phyloP scores from a whole-genome alignment of 345 rosid species.

The Dipteronia sinensis region DNA sequence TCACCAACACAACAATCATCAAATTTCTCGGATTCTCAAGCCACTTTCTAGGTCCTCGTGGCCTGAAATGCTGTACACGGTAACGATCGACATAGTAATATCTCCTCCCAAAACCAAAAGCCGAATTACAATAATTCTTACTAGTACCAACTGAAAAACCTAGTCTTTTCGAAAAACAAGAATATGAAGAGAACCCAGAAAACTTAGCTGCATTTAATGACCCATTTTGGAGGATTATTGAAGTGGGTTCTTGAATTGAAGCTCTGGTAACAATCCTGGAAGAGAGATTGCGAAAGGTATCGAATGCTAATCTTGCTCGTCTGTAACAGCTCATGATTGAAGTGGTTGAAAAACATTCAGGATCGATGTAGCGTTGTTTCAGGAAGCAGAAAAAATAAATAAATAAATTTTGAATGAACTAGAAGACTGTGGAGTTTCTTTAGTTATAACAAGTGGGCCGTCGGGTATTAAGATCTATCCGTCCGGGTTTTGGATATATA shows the following conservation, averaged over 20 bases:
- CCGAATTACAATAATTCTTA: slow-evolving; percentile 28
- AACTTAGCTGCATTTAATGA: slow-evolving; percentile 34
- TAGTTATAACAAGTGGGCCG: not conserved
- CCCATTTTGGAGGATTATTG: slow-evolving; percentile 29
- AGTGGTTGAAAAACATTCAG: not conserved
- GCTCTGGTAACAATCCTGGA: slow-evolving; percentile 37
- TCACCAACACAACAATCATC: slow-evolving; percentile 50
- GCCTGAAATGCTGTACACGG: slow-evolving; percentile 66
- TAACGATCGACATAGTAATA: slow-evolving; percentile 72
- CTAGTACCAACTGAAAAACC: slow-evolving; percentile 24
- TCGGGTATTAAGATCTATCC: not conserved
- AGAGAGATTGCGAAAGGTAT: slow-evolving; percentile 46
- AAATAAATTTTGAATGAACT: not conserved
- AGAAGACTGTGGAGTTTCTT: not conserved
- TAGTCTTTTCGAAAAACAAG: slow-evolving; percentile 31
- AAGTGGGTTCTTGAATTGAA: slow-evolving; percentile 33
- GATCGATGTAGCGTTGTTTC: not conserved
- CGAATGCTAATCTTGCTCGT: slow-evolving; percentile 49
- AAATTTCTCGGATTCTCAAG: slow-evolving; percentile 60
- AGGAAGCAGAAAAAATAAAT: not conserved
- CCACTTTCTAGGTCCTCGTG: slow-evolving; percentile 72
- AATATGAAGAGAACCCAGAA: slow-evolving; percentile 29
- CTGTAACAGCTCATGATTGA: slow-evolving; percentile 51
- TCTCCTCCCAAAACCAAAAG: slow-evolving; percentile 40
- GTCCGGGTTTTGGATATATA: not conserved